Conservation (phyloP, 2,329 filamentous ascomycete genomes). For the Penicillium italicum region DNA sequence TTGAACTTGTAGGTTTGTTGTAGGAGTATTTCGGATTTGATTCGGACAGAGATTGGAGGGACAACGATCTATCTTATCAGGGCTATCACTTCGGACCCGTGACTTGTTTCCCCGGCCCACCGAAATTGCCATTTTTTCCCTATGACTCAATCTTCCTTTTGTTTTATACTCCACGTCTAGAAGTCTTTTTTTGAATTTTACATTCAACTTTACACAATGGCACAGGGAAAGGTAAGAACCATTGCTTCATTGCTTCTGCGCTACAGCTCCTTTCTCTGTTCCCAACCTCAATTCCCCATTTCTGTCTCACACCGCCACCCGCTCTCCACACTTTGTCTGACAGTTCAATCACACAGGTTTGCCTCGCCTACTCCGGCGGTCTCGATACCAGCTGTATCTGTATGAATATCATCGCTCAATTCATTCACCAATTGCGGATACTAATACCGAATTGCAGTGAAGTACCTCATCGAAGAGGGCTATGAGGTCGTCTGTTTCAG, state of each 20-base stretch:
- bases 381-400: conserved; percentile 59
- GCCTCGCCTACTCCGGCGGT: conserved; percentile 47
- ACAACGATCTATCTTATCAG: conserved; percentile 16
- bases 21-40: background rate
- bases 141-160: conserved; percentile 22
- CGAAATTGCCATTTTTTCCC: conserved; percentile 21
- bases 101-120: conserved; percentile 21
- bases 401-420: conserved; percentile 32
- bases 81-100: conserved; percentile 23
- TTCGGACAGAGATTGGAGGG: conserved; percentile 1
- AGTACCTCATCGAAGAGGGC: conserved; percentile 50
- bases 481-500: conserved; percentile 62
- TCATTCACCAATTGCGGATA: conserved; percentile 6
- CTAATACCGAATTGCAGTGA: conserved; percentile 29
- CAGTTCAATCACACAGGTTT: conserved; percentile 27
- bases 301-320: conserved; percentile 16
- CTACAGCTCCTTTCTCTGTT: background rate
- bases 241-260: background rate
- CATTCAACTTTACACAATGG: conserved; percentile 21
- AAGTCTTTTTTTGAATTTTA: conserved; percentile 3
- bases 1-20: background rate
- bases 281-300: background rate
- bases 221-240: conserved; percentile 25
- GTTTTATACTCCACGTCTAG: conserved; percentile 15
- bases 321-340: conserved; percentile 14